A percentile compares a stretch with the other conserved stretches of the same genome.
Evolutionary conservation across 2,329 filamentous ascomycete species (phyloP).

Genomic region (Botrytis cinerea): DNA sequence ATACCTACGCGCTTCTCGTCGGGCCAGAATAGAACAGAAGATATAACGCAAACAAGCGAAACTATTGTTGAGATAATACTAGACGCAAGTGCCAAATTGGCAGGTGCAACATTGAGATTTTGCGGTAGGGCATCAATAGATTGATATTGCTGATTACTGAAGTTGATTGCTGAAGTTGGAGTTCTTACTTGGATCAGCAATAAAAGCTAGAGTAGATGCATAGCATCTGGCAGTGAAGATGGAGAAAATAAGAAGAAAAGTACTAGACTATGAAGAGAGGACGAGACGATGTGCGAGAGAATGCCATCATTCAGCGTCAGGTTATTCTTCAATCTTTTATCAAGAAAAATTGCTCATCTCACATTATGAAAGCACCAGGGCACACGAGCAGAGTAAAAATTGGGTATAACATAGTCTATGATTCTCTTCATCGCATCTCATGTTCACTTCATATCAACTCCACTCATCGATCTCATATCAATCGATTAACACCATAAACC

Average conservation of each 20-base stretch:
- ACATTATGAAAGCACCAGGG: neutral
- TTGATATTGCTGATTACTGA: neutral
- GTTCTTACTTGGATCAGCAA: neutral
- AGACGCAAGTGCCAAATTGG: neutral
- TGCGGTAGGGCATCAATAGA: neutral
- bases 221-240: neutral
- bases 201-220: neutral
- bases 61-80: neutral
- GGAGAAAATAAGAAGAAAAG: neutral
- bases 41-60: neutral
- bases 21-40: neutral
- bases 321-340: too few species aligned
- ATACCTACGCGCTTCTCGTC: neutral
- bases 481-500: neutral
- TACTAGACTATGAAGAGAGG: neutral
- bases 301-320: neutral
- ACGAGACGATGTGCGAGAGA: too few species aligned
- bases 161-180: neutral
- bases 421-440: constrained; percentile 20
- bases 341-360: neutral
- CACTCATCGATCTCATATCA: neutral
- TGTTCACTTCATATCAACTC: constrained; percentile 6
- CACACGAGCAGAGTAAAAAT: neutral
- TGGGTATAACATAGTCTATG: constrained; percentile 34
- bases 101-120: neutral